Conservation (phyloP, 768 basidiomycete species). For the Termitomyces sp. region DNA sequence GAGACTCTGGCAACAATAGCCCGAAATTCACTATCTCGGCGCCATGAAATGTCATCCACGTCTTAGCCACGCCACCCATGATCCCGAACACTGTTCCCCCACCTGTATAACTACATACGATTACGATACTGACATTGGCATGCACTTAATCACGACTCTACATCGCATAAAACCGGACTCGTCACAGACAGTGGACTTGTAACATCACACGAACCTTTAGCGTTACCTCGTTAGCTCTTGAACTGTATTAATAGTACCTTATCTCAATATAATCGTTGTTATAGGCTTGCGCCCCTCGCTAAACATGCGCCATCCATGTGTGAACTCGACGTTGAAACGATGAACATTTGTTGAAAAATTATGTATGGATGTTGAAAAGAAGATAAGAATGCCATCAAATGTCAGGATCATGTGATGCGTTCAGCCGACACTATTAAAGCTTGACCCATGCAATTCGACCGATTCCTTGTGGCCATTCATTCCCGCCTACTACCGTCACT, state of each 20-base stretch:
- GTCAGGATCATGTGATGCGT: slow-evolving; percentile 17
- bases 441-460: slow-evolving; percentile 6
- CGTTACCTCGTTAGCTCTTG: background rate
- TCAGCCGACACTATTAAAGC: slow-evolving; percentile 14
- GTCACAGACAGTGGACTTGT: slow-evolving; percentile 10
- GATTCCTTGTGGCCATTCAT: slow-evolving; percentile 6
- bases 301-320: background rate
- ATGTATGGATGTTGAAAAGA: background rate
- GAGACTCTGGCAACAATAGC: slow-evolving; percentile 32
- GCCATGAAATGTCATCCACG: slow-evolving; percentile 16
- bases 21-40: slow-evolving; percentile 35
- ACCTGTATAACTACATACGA: slow-evolving; percentile 2
- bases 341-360: slow-evolving; percentile 1
- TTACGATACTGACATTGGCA: slow-evolving; percentile 9
- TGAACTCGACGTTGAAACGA: background rate
- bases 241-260: slow-evolving; percentile 13
- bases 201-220: slow-evolving; percentile 5
- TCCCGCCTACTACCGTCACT: slow-evolving; percentile 12
- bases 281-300: slow-evolving; percentile 2
- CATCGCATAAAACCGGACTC: slow-evolving; percentile 3
- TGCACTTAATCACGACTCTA: background rate
- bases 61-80: background rate
- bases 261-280: slow-evolving; percentile 8
- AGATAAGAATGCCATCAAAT: slow-evolving; percentile 5
- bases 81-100: background rate